Base-by-base conservation (phyloP, 1,139 yeast genomes). In the Debaryomyces sp. region DNA sequence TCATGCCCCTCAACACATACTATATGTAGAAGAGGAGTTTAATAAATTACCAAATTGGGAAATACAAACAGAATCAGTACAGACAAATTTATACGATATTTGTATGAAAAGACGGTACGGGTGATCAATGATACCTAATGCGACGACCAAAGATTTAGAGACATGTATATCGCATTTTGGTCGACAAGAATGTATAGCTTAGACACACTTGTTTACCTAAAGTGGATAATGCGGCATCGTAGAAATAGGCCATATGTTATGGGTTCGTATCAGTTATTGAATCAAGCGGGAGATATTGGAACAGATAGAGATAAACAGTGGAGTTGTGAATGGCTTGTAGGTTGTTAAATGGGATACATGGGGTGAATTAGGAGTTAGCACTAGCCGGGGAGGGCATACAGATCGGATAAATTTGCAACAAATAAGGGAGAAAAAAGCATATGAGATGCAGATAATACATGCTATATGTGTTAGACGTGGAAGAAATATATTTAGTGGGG, bases 1-100 rank as follows among this genome's bases (percentile, higher is more conserved):
- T 41, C 33, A 29, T 41, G 43, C 43, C 43, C 43, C 43, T 41
- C 43, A 41, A 17, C 10, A 41, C 43, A 24, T 37, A 30, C 32
- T 30, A 35, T 35, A 35, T 41, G 36, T 30, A 30, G 26, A 41
- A 41, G 36, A 17, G 43, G 43, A 41, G 43, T 27, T 41, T 30
- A 30, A 29, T 18, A 18, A 41, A 27, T 41, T 17, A 30, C 43
- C n/a, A 30, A 13, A 32, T 41, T 27, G 30, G 43, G 41, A 37
- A 37, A 15, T 12, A 24, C 17, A 30, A 41, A 41, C 30, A 41
- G 17, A 18, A 39, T 10, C 7, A 13, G 5, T 39, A 17, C n/a
- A 15, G 33, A 8, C 15, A 21, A 35, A 35, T 6, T n/a, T 35
- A 18, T 34, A 34, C 22, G 38, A 9, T 17, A 8, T 17, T 21